phyloP scores from a whole-genome alignment of 2,329 filamentous ascomycete genomes.

The Mollisiaceae sp. region DNA sequence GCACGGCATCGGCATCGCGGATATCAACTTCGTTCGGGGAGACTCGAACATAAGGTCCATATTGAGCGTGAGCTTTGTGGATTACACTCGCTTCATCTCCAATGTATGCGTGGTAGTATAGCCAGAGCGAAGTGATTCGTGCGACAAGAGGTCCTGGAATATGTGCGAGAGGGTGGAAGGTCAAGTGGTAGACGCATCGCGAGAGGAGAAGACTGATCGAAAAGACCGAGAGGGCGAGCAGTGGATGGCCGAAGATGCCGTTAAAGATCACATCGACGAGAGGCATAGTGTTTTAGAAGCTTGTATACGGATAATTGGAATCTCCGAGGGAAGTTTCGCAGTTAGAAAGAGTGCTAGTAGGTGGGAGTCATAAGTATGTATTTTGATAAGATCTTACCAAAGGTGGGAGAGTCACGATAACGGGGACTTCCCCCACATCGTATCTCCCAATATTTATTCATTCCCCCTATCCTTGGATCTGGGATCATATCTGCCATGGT shows the following conservation, averaged over 20 bases:
- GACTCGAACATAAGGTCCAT: slow-evolving; percentile 44
- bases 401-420: background rate
- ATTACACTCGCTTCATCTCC: slow-evolving; percentile 42
- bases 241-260: slow-evolving; percentile 16
- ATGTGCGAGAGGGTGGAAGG: slow-evolving; percentile 46
- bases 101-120: slow-evolving; percentile 46
- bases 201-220: slow-evolving; percentile 26
- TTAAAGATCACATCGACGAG: slow-evolving; percentile 21
- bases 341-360: background rate
- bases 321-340: background rate
- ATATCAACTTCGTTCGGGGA: slow-evolving; percentile 45
- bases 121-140: slow-evolving; percentile 42
- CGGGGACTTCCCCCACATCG: background rate
- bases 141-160: slow-evolving; percentile 47
- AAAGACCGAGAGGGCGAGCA: slow-evolving; percentile 20
- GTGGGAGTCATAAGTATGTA: slow-evolving; percentile 1
- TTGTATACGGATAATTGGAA: background rate
- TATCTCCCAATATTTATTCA: background rate
- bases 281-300: slow-evolving; percentile 18
- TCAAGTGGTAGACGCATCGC: slow-evolving; percentile 43
- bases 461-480: background rate
- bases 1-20: slow-evolving; percentile 40
- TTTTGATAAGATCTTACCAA: slow-evolving; percentile 3
- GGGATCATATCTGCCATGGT: background rate
- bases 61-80: slow-evolving; percentile 37